These are phyloP conservation scores for Acanthochlamys bracteata DNA, from an alignment of 106 monocot genomes.

Conservation along the genomic window DNA sequence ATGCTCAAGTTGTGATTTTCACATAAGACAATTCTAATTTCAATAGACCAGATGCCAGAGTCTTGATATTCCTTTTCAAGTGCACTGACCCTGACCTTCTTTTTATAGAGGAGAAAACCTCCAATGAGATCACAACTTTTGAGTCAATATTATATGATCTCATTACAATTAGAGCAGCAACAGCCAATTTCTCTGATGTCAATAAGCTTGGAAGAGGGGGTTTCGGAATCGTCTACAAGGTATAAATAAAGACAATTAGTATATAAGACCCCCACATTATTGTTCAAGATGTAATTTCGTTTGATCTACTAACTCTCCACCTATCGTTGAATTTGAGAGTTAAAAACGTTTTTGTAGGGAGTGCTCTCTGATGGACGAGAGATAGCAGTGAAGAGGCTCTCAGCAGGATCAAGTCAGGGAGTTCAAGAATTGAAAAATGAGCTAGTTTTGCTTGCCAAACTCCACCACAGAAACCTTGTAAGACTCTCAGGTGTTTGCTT, in stretches of 20 bases:
- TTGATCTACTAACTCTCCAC: too few species aligned
- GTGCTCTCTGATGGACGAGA: conserved; percentile 1
- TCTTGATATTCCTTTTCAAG: too few species aligned
- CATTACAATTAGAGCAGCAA: neutral
- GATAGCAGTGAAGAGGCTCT: conserved; percentile 7
- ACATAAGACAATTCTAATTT: too few species aligned
- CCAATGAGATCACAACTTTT: neutral
- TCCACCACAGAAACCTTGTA: conserved; percentile 8
- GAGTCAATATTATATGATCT: neutral
- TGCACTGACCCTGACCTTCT: too few species aligned
- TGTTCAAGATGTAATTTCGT: too few species aligned
- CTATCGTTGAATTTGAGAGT: too few species aligned
- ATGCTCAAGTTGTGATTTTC: too few species aligned
- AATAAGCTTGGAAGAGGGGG: conserved; percentile 7
- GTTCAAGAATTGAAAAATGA: conserved; percentile 2
- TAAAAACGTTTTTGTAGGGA: neutral
- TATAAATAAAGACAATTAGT: neutral
- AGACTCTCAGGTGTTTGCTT: conserved; percentile 7
- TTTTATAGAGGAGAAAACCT: too few species aligned
- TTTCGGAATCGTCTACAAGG: conserved; percentile 3
- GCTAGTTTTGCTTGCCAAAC: conserved; percentile 2
- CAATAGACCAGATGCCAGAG: too few species aligned
- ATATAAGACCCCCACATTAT: too few species aligned
- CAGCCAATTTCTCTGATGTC: conserved; percentile 3
- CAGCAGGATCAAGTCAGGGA: conserved; percentile 1